Evolutionary conservation across 2,329 filamentous ascomycete species (phyloP).

Genomic region (Ophiostoma australiae): DNA sequence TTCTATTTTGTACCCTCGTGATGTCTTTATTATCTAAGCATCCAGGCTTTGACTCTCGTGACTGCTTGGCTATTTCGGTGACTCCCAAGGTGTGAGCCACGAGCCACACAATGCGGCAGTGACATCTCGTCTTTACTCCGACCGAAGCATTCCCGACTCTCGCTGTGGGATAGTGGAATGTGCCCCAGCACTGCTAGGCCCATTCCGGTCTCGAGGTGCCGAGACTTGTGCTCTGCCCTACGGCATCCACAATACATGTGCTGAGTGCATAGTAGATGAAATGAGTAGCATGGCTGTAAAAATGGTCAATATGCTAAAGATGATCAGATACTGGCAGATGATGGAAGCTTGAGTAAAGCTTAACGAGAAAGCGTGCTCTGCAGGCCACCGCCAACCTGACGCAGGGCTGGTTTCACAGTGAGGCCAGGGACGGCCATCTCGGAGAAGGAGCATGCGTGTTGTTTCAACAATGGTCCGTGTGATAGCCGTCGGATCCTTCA

Average conservation of each 20-base stretch:
- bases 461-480: slow-evolving; percentile 2
- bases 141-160: background rate
- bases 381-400: background rate
- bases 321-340: background rate
- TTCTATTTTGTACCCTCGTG: background rate
- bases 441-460: background rate
- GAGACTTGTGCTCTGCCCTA: slow-evolving; percentile 9
- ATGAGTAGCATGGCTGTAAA: too few relatives aligned
- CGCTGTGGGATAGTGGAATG: background rate
- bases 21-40: background rate
- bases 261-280: too few relatives aligned
- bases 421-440: background rate
- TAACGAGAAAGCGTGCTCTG: background rate
- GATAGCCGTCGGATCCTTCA: background rate
- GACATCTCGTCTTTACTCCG: background rate
- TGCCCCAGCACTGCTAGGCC: background rate
- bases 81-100: background rate
- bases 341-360: background rate
- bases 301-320: background rate
- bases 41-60: too few relatives aligned
- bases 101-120: background rate
- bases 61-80: too few relatives aligned
- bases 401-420: background rate
- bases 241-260: background rate
- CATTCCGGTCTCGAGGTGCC: background rate